A percentile compares a stretch with the other conserved stretches of the same genome.
These are phyloP conservation scores for Dendrocalamus latiflorus DNA, from an alignment of 202 grass and related monocot genomes.

Conservation along the genomic window DNA sequence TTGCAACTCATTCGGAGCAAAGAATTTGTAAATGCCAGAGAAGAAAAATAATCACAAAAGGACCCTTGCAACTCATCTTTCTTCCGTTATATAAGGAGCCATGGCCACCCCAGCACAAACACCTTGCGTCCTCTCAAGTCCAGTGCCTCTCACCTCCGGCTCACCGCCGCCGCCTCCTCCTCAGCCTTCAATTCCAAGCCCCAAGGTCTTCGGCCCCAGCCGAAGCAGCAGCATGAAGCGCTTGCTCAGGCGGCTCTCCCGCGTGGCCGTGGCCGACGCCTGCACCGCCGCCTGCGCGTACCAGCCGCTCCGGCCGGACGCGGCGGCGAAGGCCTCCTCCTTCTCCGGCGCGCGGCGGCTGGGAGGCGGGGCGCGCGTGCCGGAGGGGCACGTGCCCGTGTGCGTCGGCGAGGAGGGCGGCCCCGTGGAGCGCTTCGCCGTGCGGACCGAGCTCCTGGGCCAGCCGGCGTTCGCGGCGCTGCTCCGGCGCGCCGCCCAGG, in stretches of 20 bases:
- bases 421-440: slow-evolving; percentile 60
- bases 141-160: not conserved
- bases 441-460: slow-evolving; percentile 56
- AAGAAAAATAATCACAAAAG: not conserved
- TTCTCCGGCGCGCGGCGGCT: slow-evolving; percentile 12
- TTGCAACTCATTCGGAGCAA: slow-evolving; percentile 11
- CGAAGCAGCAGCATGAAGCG: slow-evolving; percentile 45
- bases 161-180: not conserved
- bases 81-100: slow-evolving; percentile 28
- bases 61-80: not conserved
- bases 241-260: slow-evolving; percentile 54
- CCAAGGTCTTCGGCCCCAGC: not conserved
- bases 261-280: slow-evolving; percentile 50
- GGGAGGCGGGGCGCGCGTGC: slow-evolving; percentile 12
- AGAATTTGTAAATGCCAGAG: not conserved
- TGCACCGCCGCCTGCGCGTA: slow-evolving; percentile 42
- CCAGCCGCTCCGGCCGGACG: slow-evolving; percentile 35
- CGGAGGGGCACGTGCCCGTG: slow-evolving; percentile 65
- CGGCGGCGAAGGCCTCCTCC: not conserved
- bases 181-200: not conserved
- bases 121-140: not conserved
- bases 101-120: slow-evolving; percentile 34
- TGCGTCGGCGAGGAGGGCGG: slow-evolving; percentile 72
- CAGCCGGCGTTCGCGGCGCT: slow-evolving; percentile 59
- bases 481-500: slow-evolving; percentile 64